Evolutionary conservation across 768 basidiomycete species (phyloP), one percentile per base, ranked within the genome.

Genomic region (Pilatotrama ljubarskyi): DNA sequence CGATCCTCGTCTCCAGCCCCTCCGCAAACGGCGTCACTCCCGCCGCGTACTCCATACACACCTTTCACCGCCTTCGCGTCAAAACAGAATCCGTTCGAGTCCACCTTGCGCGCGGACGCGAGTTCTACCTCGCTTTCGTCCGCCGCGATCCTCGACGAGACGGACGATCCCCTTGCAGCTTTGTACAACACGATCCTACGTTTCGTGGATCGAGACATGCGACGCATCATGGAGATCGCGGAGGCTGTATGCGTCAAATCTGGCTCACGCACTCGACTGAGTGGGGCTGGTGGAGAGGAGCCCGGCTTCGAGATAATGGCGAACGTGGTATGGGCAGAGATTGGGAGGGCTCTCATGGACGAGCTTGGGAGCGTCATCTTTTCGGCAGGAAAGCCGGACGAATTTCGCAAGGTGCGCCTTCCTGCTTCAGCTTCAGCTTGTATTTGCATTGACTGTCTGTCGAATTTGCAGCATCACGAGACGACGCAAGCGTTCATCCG

Each of bases 341-440:
- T 96, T 18, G 90, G 86, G 1, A 77, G 79, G 41, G 82, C 91
- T 0, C 84, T 99, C 48, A 87, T 91, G 80, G 86, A 88, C 60
- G 93, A 96, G 69, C 75, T 98, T 42, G 95, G 96, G 0, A 75
- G 74, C 20, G 74, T 85, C 8, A 83, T 98, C 1, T 99, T 98
- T 72, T 86, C 95, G n/a, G 90, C 88, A 2, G 97, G 97, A 14
- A 83, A 89, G 55, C 94, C 97, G 11, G 85, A 89, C 51, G 92
- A 95, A 55, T 93, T 98, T 72, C 84, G 92, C 52, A 88, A 87
- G 78, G 95, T 95, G 58, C 54, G 81, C 3, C 7, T 17, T 18
- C 20, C 35, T 3, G 1, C 4, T 5, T 26, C 41, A 13, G 3
- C 38, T 8, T 18, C 7, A 22, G n/a, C 25, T 40, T 36, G 15